Base-by-base conservation (phyloP, 116 monocot species). In the Dioscorea cayenensis region DNA sequence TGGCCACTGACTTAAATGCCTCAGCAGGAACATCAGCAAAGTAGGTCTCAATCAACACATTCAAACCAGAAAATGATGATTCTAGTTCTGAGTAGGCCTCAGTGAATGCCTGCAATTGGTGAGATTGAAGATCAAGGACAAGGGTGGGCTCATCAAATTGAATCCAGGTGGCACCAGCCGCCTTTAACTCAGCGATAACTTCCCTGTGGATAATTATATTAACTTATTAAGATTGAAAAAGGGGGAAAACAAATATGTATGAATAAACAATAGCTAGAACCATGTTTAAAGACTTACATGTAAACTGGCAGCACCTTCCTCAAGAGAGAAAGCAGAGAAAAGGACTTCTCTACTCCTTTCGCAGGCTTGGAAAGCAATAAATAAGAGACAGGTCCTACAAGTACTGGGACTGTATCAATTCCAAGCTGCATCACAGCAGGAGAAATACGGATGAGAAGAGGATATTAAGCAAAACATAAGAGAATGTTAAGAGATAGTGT, bases 141-240 rank as follows among this genome's bases (percentile, higher is more conserved):
- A 90, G 84, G 43, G 86, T 84, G n/a, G 90, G 90, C 76, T 90
- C 90, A 65, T 90, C 90, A 84, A 90, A 77, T 66, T 90, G 90
- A 71, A 90, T 80, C 90, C 90, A 86, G 55, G 86, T 84, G 79
- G 82, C 90, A 81, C 90, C 90, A 60, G 81, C 84, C 67, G 67
- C 86, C 77, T 90, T 90, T 72, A 90, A 73, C 71, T 90, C 90
- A 72, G 79, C 77, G 80, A 86, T 78, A 65, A 84, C 90, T 63
- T 90, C 77, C 80, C 90, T 90, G 81, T n/a, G 35, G 49, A 76
- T 25, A 72, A 49, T 71, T 67, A 59, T 69, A 49, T 71, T 67
- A 59, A 10, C 27, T 23, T 51, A 27, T 67, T 13, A 72, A 37
- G 9, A 17, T 49, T 19, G 70, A 49, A 10, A 48, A 23, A 29